Conservation (phyloP, 495 filamentous ascomycete species). For the Daldinia concentrica region DNA sequence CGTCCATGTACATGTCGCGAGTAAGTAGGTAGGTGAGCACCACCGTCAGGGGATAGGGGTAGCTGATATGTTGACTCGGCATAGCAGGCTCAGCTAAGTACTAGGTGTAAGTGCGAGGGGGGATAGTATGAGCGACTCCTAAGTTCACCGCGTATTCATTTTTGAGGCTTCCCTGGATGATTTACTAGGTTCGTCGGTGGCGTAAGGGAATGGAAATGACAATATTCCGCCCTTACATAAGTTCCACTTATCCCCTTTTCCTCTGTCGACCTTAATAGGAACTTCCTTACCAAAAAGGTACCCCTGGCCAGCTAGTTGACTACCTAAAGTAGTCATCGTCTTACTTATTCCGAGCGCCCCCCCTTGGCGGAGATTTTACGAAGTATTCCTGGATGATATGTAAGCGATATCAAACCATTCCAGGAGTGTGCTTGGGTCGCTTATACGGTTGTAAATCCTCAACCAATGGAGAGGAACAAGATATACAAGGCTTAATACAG, state of each 20-base stretch:
- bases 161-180: neutral
- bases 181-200: neutral
- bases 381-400: conserved; percentile 11
- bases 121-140: neutral
- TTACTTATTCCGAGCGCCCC: neutral
- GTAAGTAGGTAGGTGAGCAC: neutral
- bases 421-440: neutral
- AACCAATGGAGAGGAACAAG: neutral
- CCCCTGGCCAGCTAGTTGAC: neutral
- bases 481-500: conserved; percentile 1
- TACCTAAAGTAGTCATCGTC: neutral
- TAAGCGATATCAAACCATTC: conserved; percentile 19
- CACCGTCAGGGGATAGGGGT: neutral
- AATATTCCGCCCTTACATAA: neutral
- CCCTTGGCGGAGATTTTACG: conserved; percentile 10
- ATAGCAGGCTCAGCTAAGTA: conserved; percentile 5
- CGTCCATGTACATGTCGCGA: neutral
- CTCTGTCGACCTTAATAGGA: conserved; percentile 2
- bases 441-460: neutral
- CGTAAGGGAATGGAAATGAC: conserved; percentile 1
- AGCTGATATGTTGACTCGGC: neutral
- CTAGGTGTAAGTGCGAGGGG: conserved; percentile 9
- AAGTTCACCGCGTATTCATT: neutral
- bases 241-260: conserved; percentile 20
- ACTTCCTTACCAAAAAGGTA: neutral